Conservation (phyloP, 176 grass and related monocot genomes). For the Musa schizocarpa region DNA sequence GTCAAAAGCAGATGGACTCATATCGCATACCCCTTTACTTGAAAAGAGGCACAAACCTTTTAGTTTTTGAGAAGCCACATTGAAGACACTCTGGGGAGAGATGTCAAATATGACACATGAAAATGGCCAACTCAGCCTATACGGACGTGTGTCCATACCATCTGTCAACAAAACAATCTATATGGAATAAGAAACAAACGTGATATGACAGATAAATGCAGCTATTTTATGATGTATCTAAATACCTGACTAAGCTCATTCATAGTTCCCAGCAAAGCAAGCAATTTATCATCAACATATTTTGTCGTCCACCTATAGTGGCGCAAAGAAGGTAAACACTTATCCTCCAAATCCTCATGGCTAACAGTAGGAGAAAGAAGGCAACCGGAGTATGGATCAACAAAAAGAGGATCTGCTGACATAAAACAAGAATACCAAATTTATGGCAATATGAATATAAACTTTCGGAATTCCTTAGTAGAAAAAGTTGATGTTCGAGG, state of each 20-base stretch:
- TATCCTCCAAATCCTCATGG: slow-evolving; percentile 15
- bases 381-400: slow-evolving; percentile 71
- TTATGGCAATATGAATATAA: neutral
- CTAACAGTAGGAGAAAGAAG: slow-evolving; percentile 41
- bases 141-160: slow-evolving; percentile 94
- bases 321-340: slow-evolving; percentile 19
- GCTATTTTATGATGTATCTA: slow-evolving; percentile 22
- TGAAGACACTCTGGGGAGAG: slow-evolving; percentile 56
- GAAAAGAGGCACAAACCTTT: slow-evolving; percentile 38
- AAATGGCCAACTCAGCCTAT: slow-evolving; percentile 79
- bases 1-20: no score
- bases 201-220: neutral
- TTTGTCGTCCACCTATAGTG: slow-evolving; percentile 62
- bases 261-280: slow-evolving; percentile 37
- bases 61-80: slow-evolving; percentile 37
- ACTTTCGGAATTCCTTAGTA: neutral
- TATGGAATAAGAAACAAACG: slow-evolving; percentile 49
- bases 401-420: slow-evolving; percentile 65
- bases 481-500: neutral
- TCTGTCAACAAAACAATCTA: slow-evolving; percentile 97
- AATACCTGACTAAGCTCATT: slow-evolving; percentile 74
- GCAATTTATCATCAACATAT: slow-evolving; percentile 78
- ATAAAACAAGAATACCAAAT: neutral
- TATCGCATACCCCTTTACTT: no score
- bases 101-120: slow-evolving; percentile 65